Base-by-base conservation (phyloP, 768 basidiomycete genomes). In the Pisolithus marmoratus region DNA sequence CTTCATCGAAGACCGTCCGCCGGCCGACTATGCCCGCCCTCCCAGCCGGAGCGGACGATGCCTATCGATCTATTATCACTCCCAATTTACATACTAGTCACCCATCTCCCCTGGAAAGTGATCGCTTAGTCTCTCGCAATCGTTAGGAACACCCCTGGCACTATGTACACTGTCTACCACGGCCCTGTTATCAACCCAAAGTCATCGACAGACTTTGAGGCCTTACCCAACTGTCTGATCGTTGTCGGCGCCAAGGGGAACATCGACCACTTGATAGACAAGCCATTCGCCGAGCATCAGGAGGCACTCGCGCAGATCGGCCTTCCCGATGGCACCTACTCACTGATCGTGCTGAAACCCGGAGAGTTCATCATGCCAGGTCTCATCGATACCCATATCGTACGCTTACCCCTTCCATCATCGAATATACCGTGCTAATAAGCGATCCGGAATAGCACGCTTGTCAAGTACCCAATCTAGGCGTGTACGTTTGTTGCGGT, bases 361-460 rank as follows among this genome's bases (percentile, higher is more conserved):
- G 81, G 81, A 15, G 74, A 84, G 56, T 94, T 93, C 63, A 60
- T 95, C 51, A 80, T 91, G 62, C 94, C 94, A 6, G 94, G 94
- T 4, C 82, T 95, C 65, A 73, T 94, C 49, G 94, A 96, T 73
- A 95, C 93, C 27, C 93, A 95, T 69, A 90, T 87, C 31, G 93
- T 93, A 63, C 63, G 85, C 66, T 29, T 15, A 2, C 19, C 36
- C 36, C 3, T 15, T 14, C 17, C 23, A 9, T 22, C 4, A 9
- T 38, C 2, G 20, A 1, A 48, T 53, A 54, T 53, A 23, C 48
- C 42, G 24, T 31, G 12, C 44, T 42, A 29, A 20, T 3, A 19
- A 5, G 34, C 46, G n/a, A 20, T 24, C 31, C 44, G 29, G 20
- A 24, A 19, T 45, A 73, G 68, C 70, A 69, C 48, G 66, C 62